These are phyloP conservation scores for Phoma sp. DNA, from an alignment of 2,329 filamentous ascomycete species.

Conservation along the genomic window DNA sequence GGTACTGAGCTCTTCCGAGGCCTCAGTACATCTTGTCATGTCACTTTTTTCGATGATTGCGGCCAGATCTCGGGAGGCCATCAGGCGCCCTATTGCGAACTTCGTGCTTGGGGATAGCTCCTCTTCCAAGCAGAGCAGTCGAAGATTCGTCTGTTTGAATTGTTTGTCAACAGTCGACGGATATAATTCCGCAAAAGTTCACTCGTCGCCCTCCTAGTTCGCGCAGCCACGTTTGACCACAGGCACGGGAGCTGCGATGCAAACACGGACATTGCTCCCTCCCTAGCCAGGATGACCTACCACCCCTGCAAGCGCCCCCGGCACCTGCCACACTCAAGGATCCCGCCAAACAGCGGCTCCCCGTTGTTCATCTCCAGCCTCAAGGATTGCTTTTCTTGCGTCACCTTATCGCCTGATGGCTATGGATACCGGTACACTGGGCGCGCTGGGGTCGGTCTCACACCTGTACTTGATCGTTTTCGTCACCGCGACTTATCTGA, in stretches of 20 bases:
- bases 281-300: not conserved
- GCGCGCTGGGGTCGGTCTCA: slow-evolving; percentile 14
- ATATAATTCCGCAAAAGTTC: not conserved
- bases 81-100: too few relatives aligned
- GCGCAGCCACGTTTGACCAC: not conserved
- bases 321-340: not conserved
- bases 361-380: slow-evolving; percentile 2
- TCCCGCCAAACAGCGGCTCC: not conserved
- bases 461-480: slow-evolving; percentile 24
- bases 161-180: slow-evolving; percentile 1
- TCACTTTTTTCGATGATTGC: not conserved
- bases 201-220: not conserved
- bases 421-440: slow-evolving; percentile 18
- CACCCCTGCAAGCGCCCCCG: not conserved
- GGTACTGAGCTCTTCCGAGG: not conserved
- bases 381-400: not conserved
- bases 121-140: not conserved
- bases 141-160: not conserved
- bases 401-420: slow-evolving; percentile 5
- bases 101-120: not conserved
- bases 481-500: slow-evolving; percentile 23
- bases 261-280: slow-evolving; percentile 6
- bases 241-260: slow-evolving; percentile 1
- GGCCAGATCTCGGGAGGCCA: too few relatives aligned
- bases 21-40: not conserved